phyloP scores from a whole-genome alignment of 192 early-diverging fungal genomes.

The Glomus cerebriforme region DNA sequence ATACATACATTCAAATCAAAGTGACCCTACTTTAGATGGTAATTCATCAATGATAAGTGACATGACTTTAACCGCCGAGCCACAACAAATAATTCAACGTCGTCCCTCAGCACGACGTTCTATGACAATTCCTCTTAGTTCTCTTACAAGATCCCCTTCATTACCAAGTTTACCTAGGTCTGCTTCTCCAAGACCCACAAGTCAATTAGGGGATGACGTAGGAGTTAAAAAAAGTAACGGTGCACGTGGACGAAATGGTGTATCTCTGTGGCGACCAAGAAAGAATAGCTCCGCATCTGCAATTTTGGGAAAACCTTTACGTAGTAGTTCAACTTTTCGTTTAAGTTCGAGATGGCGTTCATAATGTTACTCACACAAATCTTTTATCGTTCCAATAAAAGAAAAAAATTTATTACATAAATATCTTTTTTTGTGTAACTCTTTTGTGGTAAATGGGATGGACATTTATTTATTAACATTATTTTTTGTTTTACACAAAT shows the following conservation, averaged over 20 bases:
- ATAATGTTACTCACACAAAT: background rate
- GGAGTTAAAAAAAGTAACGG: constrained; percentile 7
- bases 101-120: constrained; percentile 8
- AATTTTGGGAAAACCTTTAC: constrained; percentile 17
- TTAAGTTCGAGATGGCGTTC: constrained; percentile 5
- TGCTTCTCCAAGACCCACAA: background rate
- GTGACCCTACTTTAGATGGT: background rate
- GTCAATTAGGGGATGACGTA: background rate
- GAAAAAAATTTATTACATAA: background rate
- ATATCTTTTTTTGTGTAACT: background rate
- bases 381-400: background rate
- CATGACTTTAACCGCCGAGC: background rate
- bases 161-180: constrained; percentile 22
- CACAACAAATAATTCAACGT: constrained; percentile 13
- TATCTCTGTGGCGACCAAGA: constrained; percentile 15
- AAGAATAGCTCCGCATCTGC: constrained; percentile 21
- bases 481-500: no score
- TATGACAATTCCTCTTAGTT: constrained; percentile 23
- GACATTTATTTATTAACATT: constrained; percentile 4
- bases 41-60: background rate
- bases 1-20: constrained; percentile 1
- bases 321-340: background rate
- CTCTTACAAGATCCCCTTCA: constrained; percentile 22
- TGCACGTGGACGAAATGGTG: background rate
- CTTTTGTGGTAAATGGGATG: constrained; percentile 16